Base-by-base conservation (phyloP, 441 rosid genomes). In the Erodium trifolium region DNA sequence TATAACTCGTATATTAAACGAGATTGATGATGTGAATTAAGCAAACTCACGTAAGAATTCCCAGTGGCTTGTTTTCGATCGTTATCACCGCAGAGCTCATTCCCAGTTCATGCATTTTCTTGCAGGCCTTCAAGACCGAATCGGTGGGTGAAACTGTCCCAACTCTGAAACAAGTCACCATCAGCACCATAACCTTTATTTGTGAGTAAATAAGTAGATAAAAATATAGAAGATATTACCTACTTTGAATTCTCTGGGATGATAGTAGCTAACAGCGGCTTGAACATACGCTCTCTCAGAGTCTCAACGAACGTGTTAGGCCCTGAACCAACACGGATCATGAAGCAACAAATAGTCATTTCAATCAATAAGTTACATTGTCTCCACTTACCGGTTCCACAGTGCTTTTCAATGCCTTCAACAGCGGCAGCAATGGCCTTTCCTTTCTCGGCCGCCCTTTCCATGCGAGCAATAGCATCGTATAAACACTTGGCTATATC, bases 381-480 rank as follows among this genome's bases (percentile, higher is more conserved):
- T 92, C 98, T 97, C 75, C 96, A 79, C 7, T 87, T 64, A 60
- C 91, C 81, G 53, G 97, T 71, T 64, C 97, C 92, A 97, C 98
- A 94, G 67, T 85, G 85, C 74, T 85, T 94, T 72, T 94, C 99
- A 67, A 88, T 97, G 27, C 98, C 99, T 88, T 94, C 97, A 68
- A 94, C 99, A 18, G 98, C 97, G 19, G 99, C 97, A 82, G 99
- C 98, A 72, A 94, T 88, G 47, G 98, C 99, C 74, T 94, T 94
- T 70, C 99, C 97, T 75, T 94, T 94, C 80, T 94, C 99, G 76
- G 97, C 92, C 51, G 96, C 97, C 78, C 99, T 92, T 81, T 94
- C 99, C 99, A 94, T 80, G 60, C 99, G 97, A 76, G 97, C 91
- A 81, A 94, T 94, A 18, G 99, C 97, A 84, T 94, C 99, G 67